Evolutionary conservation across 2,329 filamentous ascomycete species (phyloP), one percentile per base, ranked within the genome.

Genomic region (Leptodontidium sp.): DNA sequence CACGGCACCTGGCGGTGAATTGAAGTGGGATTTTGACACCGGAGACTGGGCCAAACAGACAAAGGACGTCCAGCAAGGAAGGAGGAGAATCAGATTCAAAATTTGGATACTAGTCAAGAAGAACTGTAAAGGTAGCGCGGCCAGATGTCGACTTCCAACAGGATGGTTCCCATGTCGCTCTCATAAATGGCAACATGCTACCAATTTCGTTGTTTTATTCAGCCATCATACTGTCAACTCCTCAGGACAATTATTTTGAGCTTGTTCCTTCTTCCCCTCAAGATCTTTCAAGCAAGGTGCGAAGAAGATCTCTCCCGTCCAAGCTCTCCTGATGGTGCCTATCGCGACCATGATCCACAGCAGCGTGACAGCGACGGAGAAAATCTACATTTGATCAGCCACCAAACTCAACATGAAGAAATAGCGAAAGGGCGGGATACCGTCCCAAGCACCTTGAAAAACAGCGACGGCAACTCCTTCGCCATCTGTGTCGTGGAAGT

Each of bases 401-500:
- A 21, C 21, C 21, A 21, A 21, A 21, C 21, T 21, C 21, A 21
- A 21, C 21, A 21, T 21, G 21, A 21, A 21, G 21, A 21, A 21
- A 21, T 21, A 21, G 21, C 21, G 21, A 21, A 21, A 21, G 21
- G 21, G 21, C 21, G 1, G 21, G 21, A 15, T 50, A 87, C 83
- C 71, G 85, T 89, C 12, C 86, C 86, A 1, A 89, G 73, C 0
- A 89, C 81, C 40, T 80, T 79, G 73, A 90, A 90, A 73, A 90
- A 88, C 15, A 76, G 64, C 45, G 83, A 88, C 0, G 84, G 83
- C 68, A 89, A 80, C 69, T 88, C 84, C 26, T 80, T 78, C 1
- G 84, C 86, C 67, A 86, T 79, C 58, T 80, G 78, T 4, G 81
- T 81, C 0, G 84, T 86, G 40, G 78, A 82, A 9, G 84, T 77